phyloP scores from a whole-genome alignment of 2,329 filamentous ascomycete species.

The Ascochyta fabae region DNA sequence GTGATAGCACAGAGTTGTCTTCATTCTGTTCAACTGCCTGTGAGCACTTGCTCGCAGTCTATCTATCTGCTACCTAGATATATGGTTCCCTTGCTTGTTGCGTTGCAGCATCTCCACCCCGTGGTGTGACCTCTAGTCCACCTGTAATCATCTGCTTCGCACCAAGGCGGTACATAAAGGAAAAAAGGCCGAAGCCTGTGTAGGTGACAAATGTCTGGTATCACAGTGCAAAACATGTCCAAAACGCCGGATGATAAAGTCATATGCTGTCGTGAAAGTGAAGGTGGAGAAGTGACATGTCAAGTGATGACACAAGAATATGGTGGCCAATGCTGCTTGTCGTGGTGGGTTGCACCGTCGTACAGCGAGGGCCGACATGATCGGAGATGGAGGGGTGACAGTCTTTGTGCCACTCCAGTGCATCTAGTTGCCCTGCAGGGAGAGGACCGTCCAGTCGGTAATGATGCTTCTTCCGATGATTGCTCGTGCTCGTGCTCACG shows the following conservation, averaged over 20 bases:
- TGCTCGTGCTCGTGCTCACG: constrained; percentile 3
- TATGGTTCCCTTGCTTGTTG: constrained; percentile 12
- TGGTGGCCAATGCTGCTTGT: constrained; percentile 1
- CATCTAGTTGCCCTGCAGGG: constrained; percentile 11
- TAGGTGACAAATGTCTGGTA: constrained; percentile 49
- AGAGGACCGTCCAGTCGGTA: constrained; percentile 11
- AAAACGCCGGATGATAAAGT: constrained; percentile 38
- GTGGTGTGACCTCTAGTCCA: constrained; percentile 17
- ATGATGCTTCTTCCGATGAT: constrained; percentile 7
- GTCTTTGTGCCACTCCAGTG: constrained; percentile 7
- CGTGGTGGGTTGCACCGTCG: constrained; percentile 10
- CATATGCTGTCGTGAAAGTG: constrained; percentile 41
- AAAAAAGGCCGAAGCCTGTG: constrained; percentile 36
- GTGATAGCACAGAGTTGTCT: constrained; percentile 4
- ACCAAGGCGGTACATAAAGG: constrained; percentile 11
- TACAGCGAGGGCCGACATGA: constrained; percentile 3
- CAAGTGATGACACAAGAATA: constrained; percentile 25
- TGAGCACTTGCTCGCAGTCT: constrained; percentile 7
- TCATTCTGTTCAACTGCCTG: constrained; percentile 14
- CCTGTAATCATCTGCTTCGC: constrained; percentile 13
- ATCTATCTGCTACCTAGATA: constrained; percentile 12
- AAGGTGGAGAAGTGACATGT: constrained; percentile 25
- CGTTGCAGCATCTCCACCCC: constrained; percentile 13
- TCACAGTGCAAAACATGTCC: constrained; percentile 40
- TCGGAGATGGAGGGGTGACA: constrained; percentile 12